Base-by-base conservation (phyloP, 176 grass and related monocot species). In the Calamus simplicifolius region DNA sequence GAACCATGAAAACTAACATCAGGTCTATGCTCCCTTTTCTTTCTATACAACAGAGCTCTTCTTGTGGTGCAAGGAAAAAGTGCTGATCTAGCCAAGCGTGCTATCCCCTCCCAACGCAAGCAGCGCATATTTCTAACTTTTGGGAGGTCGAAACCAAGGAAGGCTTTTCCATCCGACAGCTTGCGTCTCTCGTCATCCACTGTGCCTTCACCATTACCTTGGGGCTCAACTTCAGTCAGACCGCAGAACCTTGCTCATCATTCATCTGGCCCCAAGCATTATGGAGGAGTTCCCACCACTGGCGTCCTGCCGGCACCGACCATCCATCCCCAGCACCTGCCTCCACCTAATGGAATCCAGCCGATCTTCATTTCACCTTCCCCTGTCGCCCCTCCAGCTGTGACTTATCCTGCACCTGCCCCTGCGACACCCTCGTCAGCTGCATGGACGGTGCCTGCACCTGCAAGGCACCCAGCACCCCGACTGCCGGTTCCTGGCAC, bases 41-140 rank as follows among this genome's bases (percentile, higher is more conserved):
- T 69, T 12, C 69, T 43, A 43, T 43, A 12, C 35, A 13, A 43
- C 12, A 90, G 87, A 29, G 75, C 79, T 64, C 87, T 90, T 85
- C 49, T 90, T 58, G 68, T 90, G 30, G n/a, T 82, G 56, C 68
- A 90, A 69, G 87, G 87, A 55, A 85, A 70, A 73, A 82, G 75
- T 77, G 75, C 79, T 58, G 87, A 90, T 63, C 8, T 73, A 26
- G 82, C 79, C 16, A 90, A 85, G 71, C 82, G 79, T 29, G 69
- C 87, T 67, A 85, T 90, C 72, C 79, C 82, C 70, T 58, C 62
- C 56, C 52, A 62, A 67, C 51, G 59, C 4, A 85, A 80, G 72
- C 72, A 76, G 56, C 75, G 82, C 27, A 77, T 85, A 51, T 52
- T 90, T 27, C 69, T 90, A 28, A 85, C 64, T 63, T 85, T 90